These are phyloP conservation scores for Candida ficus DNA, from an alignment of 805 yeast species.

Conservation along the genomic window DNA sequence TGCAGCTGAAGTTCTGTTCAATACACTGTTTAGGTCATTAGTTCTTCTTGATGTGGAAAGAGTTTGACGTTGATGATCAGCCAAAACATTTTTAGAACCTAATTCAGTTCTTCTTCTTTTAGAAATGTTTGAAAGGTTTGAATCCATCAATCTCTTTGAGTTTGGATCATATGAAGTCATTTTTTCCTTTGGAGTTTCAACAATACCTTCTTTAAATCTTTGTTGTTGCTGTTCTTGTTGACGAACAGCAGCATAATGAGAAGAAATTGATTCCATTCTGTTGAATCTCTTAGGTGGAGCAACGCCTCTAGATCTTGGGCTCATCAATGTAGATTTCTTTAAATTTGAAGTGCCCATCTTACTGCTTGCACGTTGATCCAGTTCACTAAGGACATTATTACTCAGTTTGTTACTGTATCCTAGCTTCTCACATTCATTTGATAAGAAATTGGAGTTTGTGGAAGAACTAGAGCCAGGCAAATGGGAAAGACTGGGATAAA, in stretches of 20 bases:
- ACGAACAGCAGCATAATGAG: conserved; percentile 26
- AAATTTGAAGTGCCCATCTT: conserved; percentile 1
- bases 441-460: conserved; percentile 3
- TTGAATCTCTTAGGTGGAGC: conserved; percentile 24
- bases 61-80: background rate
- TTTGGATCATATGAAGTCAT: conserved; percentile 20
- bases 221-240: conserved; percentile 2
- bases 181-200: conserved; percentile 22
- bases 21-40: conserved; percentile 8
- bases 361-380: conserved; percentile 29
- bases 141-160: conserved; percentile 17
- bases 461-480: conserved; percentile 5
- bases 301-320: conserved; percentile 21
- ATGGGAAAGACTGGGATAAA: conserved; percentile 22
- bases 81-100: conserved; percentile 5
- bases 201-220: conserved; percentile 8
- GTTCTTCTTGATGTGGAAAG: conserved; percentile 11
- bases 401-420: conserved; percentile 32
- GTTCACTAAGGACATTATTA: conserved; percentile 28
- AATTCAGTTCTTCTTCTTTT: conserved; percentile 23
- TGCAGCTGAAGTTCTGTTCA: background rate
- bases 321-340: conserved; percentile 9
- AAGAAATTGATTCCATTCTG: conserved; percentile 29
- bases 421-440: conserved; percentile 14
- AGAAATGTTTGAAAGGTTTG: conserved; percentile 13